Evolutionary conservation across 257 asterid genomes (phyloP), one percentile per base, ranked within the genome.

Genomic region (Rhazya stricta): DNA sequence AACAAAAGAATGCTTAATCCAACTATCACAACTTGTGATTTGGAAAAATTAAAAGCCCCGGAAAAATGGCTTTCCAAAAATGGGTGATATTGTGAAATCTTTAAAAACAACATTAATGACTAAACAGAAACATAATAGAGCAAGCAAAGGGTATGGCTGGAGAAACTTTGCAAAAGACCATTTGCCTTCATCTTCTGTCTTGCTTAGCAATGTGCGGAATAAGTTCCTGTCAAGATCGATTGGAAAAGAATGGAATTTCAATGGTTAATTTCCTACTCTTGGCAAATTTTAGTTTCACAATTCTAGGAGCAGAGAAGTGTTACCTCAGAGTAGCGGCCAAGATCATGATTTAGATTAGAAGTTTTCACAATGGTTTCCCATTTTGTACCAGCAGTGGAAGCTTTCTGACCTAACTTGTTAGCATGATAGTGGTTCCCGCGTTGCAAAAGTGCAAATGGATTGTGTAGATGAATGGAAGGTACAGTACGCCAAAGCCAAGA

Each of bases 351-450:
- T 46, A 71, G 41, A 76, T 89, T 83, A 67, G 94, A 83, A 66
- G 93, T 81, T 83, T 89, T 94, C 54, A 91, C 98, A 25, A 92
- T 90, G 2, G 89, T 90, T 85, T 94, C 97, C 97, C 98, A 90
- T 73, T 88, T 94, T 71, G 87, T 73, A 46, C 79, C 84, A n/a
- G 77, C 29, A n/a, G 67, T 76, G 1, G 79, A 48, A 50, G 81
- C 83, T 74, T 85, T 85, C 81, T 69, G 92, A 15, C 74, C 82
- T 75, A 76, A 86, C 68, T 88, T 89, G 87, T 77, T 89, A 4
- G 85, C 21, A 57, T 66, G 86, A 65, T 81, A 63, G 42, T 76
- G 85, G 83, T 86, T 86, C 61, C 78, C 73, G 36, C 76, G 66
- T 9, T 78, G 81, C 5, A 91, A 77, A 70, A 86, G 86, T 2